Evolutionary conservation across 768 basidiomycete species (phyloP), one percentile per base, ranked within the genome.

Genomic region (Suillus plorans): DNA sequence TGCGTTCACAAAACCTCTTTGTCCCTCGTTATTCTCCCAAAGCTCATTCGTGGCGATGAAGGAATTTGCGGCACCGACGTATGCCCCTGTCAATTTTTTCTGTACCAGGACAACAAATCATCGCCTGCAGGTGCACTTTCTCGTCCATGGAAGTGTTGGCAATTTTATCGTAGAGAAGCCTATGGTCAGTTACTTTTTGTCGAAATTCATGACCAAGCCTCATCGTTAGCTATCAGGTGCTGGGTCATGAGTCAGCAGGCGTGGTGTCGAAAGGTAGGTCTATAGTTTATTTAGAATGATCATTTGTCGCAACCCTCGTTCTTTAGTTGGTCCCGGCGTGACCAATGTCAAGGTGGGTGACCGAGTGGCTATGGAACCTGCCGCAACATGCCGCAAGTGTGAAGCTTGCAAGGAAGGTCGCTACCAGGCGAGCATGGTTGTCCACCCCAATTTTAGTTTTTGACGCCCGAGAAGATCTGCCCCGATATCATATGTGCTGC

Each of bases 11-110:
- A 41, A n/a, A 45, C 52, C 57, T 10, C 28, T 14, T 56, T 49
- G 64, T 45, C 39, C 2, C 49, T 59, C 36, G 63, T 50, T 31
- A 31, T 60, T 60, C 3, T 45, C 47, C 41, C 14, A 50, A 61
- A 60, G 55, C 58, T 68, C 55, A 72, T 66, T 42, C 31, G 53
- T 12, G 44, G 69, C 60, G 37, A 53, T 25, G 67, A 67, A 92
- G 94, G 94, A 60, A 95, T 96, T 68, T 96, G 94, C 73, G 94
- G 94, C 44, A 94, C 92, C 64, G 94, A 97, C 83, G 91, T 91
- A 78, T 68, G 74, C 63, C 69, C 63, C 9, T 64, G 66, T 16
- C 45, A 42, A 45, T 93, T 57, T 56, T 37, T 55, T 20, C 63
- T 68, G 67, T 67, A 58, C 42, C 61, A n/a, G 36, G 55, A 56